phyloP scores from a whole-genome alignment of 2,329 filamentous ascomycete genomes.

The Rhytidhysteron rufulum region DNA sequence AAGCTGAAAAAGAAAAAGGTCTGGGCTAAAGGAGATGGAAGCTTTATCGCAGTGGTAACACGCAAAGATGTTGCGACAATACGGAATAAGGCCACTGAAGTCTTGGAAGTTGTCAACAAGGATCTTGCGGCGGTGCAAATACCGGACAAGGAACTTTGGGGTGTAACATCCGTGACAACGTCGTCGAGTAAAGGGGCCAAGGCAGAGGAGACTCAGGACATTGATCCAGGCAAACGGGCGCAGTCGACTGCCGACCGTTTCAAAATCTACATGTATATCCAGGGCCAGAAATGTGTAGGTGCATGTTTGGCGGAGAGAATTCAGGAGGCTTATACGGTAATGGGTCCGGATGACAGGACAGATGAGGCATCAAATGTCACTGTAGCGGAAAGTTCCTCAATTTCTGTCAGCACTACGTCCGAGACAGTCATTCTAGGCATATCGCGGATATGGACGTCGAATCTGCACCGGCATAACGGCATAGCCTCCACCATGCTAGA shows the following conservation, averaged over 20 bases:
- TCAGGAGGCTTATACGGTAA: conserved; percentile 51
- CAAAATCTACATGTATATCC: conserved; percentile 60
- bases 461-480: conserved; percentile 52
- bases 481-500: conserved; percentile 58
- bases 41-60: conserved; percentile 56
- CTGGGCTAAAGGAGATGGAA: conserved; percentile 42
- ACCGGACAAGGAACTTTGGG: conserved; percentile 55
- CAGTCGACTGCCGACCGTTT: conserved; percentile 45
- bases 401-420: conserved; percentile 42
- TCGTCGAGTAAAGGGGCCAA: conserved; percentile 2
- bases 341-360: conserved; percentile 22
- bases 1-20: conserved; percentile 50
- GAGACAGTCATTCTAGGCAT: conserved; percentile 55
- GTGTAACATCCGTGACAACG: conserved; percentile 33
- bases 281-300: conserved; percentile 59
- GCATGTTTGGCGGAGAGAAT: conserved; percentile 61
- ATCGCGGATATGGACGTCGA: conserved; percentile 63
- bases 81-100: conserved; percentile 51
- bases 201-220: conserved; percentile 26
- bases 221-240: conserved; percentile 17
- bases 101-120: conserved; percentile 58
- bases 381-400: conserved; percentile 24
- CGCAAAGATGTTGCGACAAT: conserved; percentile 50
- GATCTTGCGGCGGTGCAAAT: conserved; percentile 61
- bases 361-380: conserved; percentile 14